Percentiles rank a stretch among this genome's conserved stretches.
phyloP scores from a whole-genome alignment of 371 early-diverging fungal species.

The Actinomucor elegans region DNA sequence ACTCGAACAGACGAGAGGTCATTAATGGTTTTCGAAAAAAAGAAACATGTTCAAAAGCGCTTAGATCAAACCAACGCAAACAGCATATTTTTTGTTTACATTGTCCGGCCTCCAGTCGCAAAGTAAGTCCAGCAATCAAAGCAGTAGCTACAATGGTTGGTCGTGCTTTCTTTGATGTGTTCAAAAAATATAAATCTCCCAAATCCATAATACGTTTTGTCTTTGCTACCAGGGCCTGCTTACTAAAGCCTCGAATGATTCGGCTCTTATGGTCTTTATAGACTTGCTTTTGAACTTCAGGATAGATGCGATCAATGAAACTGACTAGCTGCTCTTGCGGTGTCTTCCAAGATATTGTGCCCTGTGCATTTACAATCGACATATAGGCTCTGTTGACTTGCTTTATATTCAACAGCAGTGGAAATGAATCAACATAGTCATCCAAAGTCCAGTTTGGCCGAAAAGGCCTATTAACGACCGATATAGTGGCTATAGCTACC shows the following conservation, averaged over 20 bases:
- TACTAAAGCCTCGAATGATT: too few relatives aligned
- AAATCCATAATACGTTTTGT: background rate
- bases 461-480: background rate
- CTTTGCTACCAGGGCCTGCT: too few relatives aligned
- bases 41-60: too few relatives aligned
- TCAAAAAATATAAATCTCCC: background rate
- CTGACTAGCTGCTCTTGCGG: background rate
- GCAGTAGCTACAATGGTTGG: background rate
- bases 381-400: too few relatives aligned
- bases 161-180: background rate
- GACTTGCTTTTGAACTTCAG: background rate
- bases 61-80: too few relatives aligned
- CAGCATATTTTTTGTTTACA: too few relatives aligned
- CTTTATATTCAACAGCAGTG: background rate
- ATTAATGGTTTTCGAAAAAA: too few relatives aligned
- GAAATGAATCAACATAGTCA: slow-evolving; percentile 1
- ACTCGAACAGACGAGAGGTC: background rate
- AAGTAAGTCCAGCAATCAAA: background rate
- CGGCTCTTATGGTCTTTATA: too few relatives aligned
- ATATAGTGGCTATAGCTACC: background rate
- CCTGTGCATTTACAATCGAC: too few relatives aligned
- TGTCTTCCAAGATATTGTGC: too few relatives aligned
- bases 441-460: background rate
- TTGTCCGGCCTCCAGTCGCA: too few relatives aligned
- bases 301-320: background rate